Conservation (phyloP, 345 rosid species). For the Eucalyptus melliodora region DNA sequence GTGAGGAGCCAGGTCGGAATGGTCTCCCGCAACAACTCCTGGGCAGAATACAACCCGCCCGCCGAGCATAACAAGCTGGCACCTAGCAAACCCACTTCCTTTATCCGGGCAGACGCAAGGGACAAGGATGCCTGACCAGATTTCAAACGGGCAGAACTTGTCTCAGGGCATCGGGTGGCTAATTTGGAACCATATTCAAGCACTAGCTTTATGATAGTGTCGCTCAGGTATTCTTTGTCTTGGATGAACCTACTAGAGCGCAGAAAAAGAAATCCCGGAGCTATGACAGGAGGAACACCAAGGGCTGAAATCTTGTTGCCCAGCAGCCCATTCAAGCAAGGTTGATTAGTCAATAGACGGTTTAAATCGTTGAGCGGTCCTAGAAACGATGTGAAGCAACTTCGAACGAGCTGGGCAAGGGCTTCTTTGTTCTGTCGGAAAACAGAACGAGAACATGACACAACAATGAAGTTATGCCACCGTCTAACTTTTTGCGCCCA, state of each 20-base stretch:
- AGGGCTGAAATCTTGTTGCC: conserved; percentile 19
- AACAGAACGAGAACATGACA: conserved; percentile 40
- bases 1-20: conserved; percentile 52
- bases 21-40: conserved; percentile 30
- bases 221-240: conserved; percentile 17
- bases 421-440: conserved; percentile 44
- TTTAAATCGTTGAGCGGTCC: conserved; percentile 15
- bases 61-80: conserved; percentile 39
- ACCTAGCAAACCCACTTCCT: conserved; percentile 48
- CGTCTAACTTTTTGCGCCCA: conserved; percentile 67
- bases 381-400: conserved; percentile 53
- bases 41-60: conserved; percentile 34
- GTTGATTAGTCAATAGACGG: conserved; percentile 9
- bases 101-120: conserved; percentile 25
- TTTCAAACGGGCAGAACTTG: conserved; percentile 15
- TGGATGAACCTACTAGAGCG: conserved; percentile 39
- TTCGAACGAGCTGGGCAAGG: conserved; percentile 33
- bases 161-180: conserved; percentile 8
- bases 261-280: conserved; percentile 53
- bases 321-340: conserved; percentile 30
- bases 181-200: conserved; percentile 34
- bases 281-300: conserved; percentile 11
- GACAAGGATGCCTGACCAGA: conserved; percentile 35
- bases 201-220: conserved; percentile 30
- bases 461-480: conserved; percentile 51